phyloP scores from a whole-genome alignment of 2,329 filamentous ascomycete species.

The Leptographium wingfieldii region DNA sequence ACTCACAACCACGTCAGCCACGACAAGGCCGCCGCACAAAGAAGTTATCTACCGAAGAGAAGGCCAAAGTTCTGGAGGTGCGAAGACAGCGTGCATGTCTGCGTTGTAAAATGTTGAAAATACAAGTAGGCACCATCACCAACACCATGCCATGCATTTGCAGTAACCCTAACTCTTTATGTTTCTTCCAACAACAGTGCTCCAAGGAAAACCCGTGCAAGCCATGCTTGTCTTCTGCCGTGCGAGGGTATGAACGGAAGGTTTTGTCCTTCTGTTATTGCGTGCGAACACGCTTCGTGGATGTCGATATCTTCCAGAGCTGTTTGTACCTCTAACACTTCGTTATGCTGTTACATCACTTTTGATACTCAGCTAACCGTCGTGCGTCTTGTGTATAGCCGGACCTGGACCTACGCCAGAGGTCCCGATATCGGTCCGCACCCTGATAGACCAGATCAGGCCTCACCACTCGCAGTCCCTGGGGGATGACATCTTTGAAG shows the following conservation, averaged over 20 bases:
- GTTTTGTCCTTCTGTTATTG: conserved; percentile 19
- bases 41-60: conserved; percentile 14
- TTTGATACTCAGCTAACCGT: not conserved
- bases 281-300: conserved; percentile 17
- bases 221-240: conserved; percentile 17
- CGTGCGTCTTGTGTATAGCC: conserved; percentile 1
- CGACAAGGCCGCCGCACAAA: conserved; percentile 11
- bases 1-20: not conserved
- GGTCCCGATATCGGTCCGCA: conserved; percentile 7
- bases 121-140: conserved; percentile 12
- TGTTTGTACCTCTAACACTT: not conserved
- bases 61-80: conserved; percentile 15
- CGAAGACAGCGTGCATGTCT: conserved; percentile 18
- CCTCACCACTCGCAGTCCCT: conserved; percentile 1
- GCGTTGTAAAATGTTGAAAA: conserved; percentile 18
- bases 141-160: not conserved
- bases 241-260: conserved; percentile 16
- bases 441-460: conserved; percentile 9
- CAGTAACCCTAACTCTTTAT: not conserved
- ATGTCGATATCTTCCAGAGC: conserved; percentile 18
- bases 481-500: conserved; percentile 13
- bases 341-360: not conserved
- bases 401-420: conserved; percentile 2
- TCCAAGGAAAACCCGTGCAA: conserved; percentile 17
- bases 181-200: conserved; percentile 11